phyloP scores from a whole-genome alignment of 306 rosid genomes.

The Vigna nakashimae region DNA sequence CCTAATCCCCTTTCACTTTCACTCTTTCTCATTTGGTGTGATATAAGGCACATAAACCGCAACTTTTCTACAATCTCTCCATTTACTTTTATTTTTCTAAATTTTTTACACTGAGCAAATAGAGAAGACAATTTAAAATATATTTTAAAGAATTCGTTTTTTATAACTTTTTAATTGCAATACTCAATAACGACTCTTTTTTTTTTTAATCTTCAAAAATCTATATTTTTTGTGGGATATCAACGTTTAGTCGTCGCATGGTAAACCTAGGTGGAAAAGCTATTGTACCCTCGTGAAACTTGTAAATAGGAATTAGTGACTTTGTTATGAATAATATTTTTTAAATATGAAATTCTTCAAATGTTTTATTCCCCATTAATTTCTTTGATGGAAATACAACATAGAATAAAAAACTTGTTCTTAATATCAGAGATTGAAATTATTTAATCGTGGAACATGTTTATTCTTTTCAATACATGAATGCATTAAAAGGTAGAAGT shows the following conservation, averaged over 20 bases:
- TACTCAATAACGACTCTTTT: too few relatives aligned
- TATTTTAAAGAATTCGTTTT: too few relatives aligned
- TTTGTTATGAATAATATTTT: not conserved
- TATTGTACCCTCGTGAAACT: slow-evolving; percentile 30
- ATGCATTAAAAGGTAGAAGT: not conserved
- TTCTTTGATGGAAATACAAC: not conserved
- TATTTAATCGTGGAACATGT: not conserved
- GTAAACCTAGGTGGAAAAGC: not conserved
- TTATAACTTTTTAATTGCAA: too few relatives aligned
- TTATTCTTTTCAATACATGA: not conserved
- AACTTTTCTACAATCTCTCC: too few relatives aligned
- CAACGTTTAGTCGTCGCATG: not conserved
- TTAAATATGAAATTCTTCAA: not conserved
- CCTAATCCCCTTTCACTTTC: too few relatives aligned
- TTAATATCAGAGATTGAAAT: not conserved
- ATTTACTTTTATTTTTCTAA: too few relatives aligned
- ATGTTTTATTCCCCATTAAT: not conserved
- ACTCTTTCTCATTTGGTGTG: too few relatives aligned
- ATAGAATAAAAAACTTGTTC: not conserved
- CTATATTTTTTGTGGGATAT: not conserved
- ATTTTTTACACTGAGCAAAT: too few relatives aligned
- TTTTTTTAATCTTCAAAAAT: not conserved
- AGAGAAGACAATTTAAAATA: too few relatives aligned
- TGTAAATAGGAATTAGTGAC: not conserved
- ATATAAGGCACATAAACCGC: too few relatives aligned